phyloP scores from a whole-genome alignment of 306 rosid species.

The Cicer judaicum region DNA sequence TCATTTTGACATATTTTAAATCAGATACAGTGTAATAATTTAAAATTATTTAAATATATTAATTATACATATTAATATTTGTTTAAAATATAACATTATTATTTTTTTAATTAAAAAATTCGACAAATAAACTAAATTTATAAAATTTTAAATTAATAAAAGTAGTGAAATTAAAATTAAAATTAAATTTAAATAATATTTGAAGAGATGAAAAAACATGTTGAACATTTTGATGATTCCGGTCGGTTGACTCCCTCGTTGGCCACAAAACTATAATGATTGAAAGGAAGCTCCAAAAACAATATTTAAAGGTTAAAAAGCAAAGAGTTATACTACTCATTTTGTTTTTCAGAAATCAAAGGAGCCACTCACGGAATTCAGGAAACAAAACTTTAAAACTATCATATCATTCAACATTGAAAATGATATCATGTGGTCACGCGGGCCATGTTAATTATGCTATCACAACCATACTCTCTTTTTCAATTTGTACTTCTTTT shows the following conservation, averaged over 20 bases:
- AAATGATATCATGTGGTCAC: slow-evolving; percentile 40
- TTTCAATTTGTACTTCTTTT: not conserved
- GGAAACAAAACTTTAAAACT: not conserved
- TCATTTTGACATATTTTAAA: no score
- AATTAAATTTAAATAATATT: no score
- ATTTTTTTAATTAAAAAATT: no score
- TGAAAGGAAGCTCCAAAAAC: slow-evolving; percentile 41
- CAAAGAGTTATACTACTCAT: slow-evolving; percentile 28
- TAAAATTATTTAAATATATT: no score
- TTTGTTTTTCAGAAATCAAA: slow-evolving; percentile 37
- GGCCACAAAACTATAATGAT: not conserved
- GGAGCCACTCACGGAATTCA: slow-evolving; percentile 34
- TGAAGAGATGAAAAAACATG: no score
- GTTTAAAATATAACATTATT: no score
- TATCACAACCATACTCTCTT: not conserved
- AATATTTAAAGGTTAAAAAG: slow-evolving; percentile 36
- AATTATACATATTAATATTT: no score
- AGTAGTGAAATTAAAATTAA: no score
- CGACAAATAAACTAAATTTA: no score
- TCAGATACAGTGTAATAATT: no score
- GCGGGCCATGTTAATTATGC: not conserved
- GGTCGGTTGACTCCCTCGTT: not conserved
- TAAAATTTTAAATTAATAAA: no score
- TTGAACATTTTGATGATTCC: not conserved
- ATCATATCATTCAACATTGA: slow-evolving; percentile 15